Percentiles rank a stretch among this genome's conserved stretches.
phyloP scores from a whole-genome alignment of 805 yeast species.

The Wickerhamomyces queroliae region DNA sequence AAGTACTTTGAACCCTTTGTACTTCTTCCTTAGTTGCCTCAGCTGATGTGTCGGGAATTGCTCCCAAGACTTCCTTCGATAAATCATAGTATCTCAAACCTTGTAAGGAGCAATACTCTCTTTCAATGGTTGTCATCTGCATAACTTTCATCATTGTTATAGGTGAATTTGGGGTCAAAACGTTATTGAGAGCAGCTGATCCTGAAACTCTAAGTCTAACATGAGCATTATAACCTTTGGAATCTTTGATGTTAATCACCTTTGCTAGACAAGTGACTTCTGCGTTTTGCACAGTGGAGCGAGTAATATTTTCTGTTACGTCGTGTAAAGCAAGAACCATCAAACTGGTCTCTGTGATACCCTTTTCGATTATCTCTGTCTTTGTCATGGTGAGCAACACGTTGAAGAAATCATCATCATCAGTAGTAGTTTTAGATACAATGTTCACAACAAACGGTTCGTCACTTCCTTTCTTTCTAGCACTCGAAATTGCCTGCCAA shows the following conservation, averaged over 20 bases:
- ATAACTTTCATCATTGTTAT: conserved; percentile 68
- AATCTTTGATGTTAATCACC: conserved; percentile 63
- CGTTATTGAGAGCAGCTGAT: conserved; percentile 37
- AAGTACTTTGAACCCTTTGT: conserved; percentile 37
- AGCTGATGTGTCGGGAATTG: conserved; percentile 47
- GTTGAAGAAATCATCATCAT: conserved; percentile 86
- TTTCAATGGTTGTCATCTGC: conserved; percentile 87
- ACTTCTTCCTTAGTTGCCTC: conserved; percentile 29
- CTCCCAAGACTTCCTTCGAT: conserved; percentile 57
- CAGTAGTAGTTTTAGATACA: conserved; percentile 76
- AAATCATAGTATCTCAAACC: conserved; percentile 83
- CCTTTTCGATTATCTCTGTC: conserved; percentile 41
- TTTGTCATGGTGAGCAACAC: conserved; percentile 69
- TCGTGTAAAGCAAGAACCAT: conserved; percentile 48
- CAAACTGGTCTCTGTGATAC: conserved; percentile 71
- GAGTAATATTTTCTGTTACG: conserved; percentile 21
- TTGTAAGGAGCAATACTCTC: conserved; percentile 81
- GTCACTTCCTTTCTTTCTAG: conserved; percentile 51
- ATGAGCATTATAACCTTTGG: conserved; percentile 64
- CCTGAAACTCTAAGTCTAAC: conserved; percentile 63
- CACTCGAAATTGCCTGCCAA: conserved; percentile 83
- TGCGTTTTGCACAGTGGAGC: conserved; percentile 28
- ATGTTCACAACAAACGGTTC: conserved; percentile 60
- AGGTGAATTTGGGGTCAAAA: conserved; percentile 57
- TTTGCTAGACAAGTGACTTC: conserved; percentile 70